Base-by-base conservation (phyloP, 306 rosid genomes). In the Fragaria nilgerrensis region DNA sequence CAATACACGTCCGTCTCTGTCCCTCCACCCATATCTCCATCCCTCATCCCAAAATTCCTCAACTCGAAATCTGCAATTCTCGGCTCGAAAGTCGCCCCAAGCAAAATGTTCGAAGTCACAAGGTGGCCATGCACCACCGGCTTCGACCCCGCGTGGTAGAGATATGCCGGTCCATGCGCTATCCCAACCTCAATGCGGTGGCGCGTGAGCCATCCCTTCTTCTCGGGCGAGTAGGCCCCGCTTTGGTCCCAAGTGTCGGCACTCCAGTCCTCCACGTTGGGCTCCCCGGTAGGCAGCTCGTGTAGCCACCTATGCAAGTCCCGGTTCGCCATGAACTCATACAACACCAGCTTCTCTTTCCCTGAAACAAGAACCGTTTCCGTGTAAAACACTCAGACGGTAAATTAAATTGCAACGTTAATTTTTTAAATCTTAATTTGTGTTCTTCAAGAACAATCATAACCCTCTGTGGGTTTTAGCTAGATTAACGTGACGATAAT, bases 201-300 rank as follows among this genome's bases (percentile, higher is more conserved):
- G 78, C 97, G 97, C 81, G 87, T 87, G 11, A 77, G 82, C 99
- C 99, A 95, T 0, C 85, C 89, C 80, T 88, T 82, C 76, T 86
- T 92, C 72, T 89, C 98, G 0, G 88, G 91, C 0, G 92, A 79
- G 0, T 84, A 70, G 29, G 88, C 81, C 12, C 77, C 90, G 37
- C 10, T 10, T 44, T 86, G 75, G 72, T 94, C 95, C 99, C 99
- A 95, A 80, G 90, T 95, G 87, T 95, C 99, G 0, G 85, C 79
- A 15, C 89, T 91, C 99, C 99, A 95, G 56, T 95, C 99, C 77
- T 95, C 99, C 65, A 92, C 97, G 73, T 92, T 88, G 44, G 99
- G 85, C 72, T 91, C 87, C 27, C 97, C 99, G 0, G 97, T 73
- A 0, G 99, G 99, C 3, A 95, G 92, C 84, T 92, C 99, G 55